Percentiles rank a stretch among this genome's conserved stretches.
These are phyloP conservation scores for Thoreauomyces humboldtii DNA, from an alignment of 192 early-diverging fungal species.

Conservation along the genomic window DNA sequence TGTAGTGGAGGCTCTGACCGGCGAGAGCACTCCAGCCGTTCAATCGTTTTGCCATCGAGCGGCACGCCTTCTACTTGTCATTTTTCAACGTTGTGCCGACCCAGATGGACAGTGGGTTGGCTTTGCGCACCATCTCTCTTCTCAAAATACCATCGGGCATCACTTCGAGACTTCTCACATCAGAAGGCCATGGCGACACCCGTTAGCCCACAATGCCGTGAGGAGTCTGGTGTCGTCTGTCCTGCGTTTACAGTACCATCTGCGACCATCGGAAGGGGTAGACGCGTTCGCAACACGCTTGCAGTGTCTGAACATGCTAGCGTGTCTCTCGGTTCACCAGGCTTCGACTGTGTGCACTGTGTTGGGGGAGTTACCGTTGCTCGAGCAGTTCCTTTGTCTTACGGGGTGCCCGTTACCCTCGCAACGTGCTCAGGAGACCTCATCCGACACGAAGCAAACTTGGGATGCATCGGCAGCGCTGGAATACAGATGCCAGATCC, in stretches of 20 bases:
- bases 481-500: constrained; percentile 5
- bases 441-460: background rate
- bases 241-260: background rate
- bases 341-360: constrained; percentile 7
- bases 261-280: background rate
- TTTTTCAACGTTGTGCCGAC: constrained; percentile 11
- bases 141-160: background rate
- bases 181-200: background rate
- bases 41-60: background rate
- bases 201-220: background rate
- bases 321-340: background rate
- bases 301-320: constrained; percentile 4
- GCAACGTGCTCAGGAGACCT: background rate
- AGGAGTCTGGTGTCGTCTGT: background rate
- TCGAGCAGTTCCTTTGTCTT: background rate
- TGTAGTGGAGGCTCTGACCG: background rate
- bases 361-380: background rate
- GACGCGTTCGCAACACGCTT: background rate
- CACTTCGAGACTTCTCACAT: background rate
- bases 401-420: background rate
- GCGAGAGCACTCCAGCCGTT: background rate
- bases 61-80: background rate
- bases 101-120: background rate
- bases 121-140: background rate
- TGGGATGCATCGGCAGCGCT: background rate